Base-by-base conservation (phyloP, 768 basidiomycete genomes). In the Collybia mongolica region DNA sequence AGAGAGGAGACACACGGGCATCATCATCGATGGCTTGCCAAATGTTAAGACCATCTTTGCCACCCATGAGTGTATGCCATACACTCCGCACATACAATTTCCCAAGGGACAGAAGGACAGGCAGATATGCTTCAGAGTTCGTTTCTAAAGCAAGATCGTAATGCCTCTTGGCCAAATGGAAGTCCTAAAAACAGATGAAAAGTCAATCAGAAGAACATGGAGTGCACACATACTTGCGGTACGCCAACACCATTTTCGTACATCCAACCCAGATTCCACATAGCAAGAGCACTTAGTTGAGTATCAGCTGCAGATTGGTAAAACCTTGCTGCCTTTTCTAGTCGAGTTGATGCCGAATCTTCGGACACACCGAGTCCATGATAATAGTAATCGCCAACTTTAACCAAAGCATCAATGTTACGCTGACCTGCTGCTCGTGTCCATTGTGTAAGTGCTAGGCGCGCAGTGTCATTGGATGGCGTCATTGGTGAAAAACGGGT, bases 231-330 rank as follows among this genome's bases (percentile, higher is more conserved):
- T 54, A 90, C 92, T 77, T 90, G 88, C 20, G 89, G 83, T 0
- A 98, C 91, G 2, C 97, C 97, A 18, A 90, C 66, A 0, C 97
- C 97, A 59, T 93, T 92, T 71, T 98, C 96, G 65, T 98, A 98
- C 97, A 98, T 98, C 91, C 92, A 98, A 1, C 96, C 97, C 9
- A 98, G 71, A 62, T 98, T 97, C 93, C 93, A 98, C 86, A 97
- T 92, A 1, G 97, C 94, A 55, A 98, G 74, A 1, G 97, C 93
- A 58, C 93, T 97, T 59, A 88, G 58, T 53, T 95, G 91, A 2
- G 92, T 95, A 55, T 94, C 93, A 2, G 91, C 93, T 3, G 97
- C 97, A 24, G 90, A 88, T 62, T 91, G 93, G 61, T 99, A 99
- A 63, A 91, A 98, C 22, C 86, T 83, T 0, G 90, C 94, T 0